These are phyloP conservation scores for Fistulifera pelliculosa DNA, from an alignment of 108 stramenopile species.

Conservation along the genomic window DNA sequence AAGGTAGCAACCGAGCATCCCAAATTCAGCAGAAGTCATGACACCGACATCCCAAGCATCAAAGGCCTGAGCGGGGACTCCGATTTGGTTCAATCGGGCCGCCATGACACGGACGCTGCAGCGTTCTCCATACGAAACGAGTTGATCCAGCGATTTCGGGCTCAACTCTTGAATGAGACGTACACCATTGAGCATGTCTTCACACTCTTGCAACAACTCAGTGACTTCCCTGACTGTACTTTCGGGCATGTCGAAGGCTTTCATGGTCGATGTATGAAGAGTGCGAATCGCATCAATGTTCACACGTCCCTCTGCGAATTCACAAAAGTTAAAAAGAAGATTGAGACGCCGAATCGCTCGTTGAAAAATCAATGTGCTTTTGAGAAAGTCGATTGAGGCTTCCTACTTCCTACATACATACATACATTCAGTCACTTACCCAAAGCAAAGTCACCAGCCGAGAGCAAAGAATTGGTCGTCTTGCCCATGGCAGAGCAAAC, in stretches of 20 bases:
- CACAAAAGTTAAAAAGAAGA: background rate
- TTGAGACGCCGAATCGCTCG: too few relatives aligned
- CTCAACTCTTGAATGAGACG: conserved; percentile 83
- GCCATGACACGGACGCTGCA: conserved; percentile 90
- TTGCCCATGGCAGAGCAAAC: conserved; percentile 98
- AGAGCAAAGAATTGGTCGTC: conserved; percentile 86
- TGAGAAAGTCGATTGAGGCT: background rate
- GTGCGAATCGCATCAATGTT: conserved; percentile 85
- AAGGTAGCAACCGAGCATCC: conserved; percentile 82
- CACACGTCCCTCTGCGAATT: conserved; percentile 66
- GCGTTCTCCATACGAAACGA: conserved; percentile 92
- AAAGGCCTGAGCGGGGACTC: conserved; percentile 88
- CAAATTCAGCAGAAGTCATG: conserved; percentile 79
- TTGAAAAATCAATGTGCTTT: background rate
- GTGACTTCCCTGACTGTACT: conserved; percentile 49
- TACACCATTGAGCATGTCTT: conserved; percentile 90
- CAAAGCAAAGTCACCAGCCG: conserved; percentile 88
- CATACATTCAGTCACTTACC: conserved; percentile 11
- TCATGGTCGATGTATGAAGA: conserved; percentile 67
- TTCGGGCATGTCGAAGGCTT: conserved; percentile 58
- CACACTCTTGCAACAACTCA: conserved; percentile 73
- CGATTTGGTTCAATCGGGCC: conserved; percentile 86
- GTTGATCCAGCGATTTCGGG: conserved; percentile 81
- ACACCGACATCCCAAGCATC: conserved; percentile 95
- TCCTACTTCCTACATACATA: background rate